These are phyloP conservation scores for Crataegus laevigata DNA, from an alignment of 306 rosid species.

Conservation along the genomic window DNA sequence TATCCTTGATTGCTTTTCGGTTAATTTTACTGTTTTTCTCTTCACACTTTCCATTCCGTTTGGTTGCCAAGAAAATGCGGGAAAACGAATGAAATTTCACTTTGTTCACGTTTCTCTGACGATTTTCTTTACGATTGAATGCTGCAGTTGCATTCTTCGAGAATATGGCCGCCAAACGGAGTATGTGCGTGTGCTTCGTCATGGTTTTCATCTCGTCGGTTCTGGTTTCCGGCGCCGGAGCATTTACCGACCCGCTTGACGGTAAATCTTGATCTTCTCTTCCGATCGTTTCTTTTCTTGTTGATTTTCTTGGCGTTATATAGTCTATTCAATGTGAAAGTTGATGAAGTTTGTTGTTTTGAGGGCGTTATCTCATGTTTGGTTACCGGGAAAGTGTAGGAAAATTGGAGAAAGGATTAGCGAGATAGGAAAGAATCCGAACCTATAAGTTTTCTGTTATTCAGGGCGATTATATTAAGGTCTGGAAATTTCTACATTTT, in stretches of 20 bases:
- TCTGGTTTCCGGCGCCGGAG: constrained; percentile 35
- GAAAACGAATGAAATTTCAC: constrained; percentile 2
- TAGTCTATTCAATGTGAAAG: not conserved
- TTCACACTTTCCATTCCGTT: not conserved
- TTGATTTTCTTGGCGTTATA: not conserved
- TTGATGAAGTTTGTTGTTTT: not conserved
- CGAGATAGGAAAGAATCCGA: not conserved
- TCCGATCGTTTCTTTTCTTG: not conserved
- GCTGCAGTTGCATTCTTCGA: constrained; percentile 4
- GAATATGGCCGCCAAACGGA: constrained; percentile 35
- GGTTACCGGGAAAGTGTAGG: constrained; percentile 6
- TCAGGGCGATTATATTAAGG: not conserved
- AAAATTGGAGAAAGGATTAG: not conserved
- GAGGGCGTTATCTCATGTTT: not conserved
- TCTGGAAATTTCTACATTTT: not conserved
- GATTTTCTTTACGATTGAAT: not conserved
- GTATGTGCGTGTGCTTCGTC: constrained; percentile 11
- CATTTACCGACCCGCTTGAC: constrained; percentile 41
- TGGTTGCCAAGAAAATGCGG: constrained; percentile 20
- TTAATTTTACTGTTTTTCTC: no score
- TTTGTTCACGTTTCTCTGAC: not conserved
- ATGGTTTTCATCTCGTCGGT: constrained; percentile 33
- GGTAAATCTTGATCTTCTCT: constrained; percentile 30
- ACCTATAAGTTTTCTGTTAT: not conserved
- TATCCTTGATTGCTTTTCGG: no score